Evolutionary conservation across 176 grass and related monocot species (phyloP), one percentile per base, ranked within the genome.

Genomic region (Olyra latifolia): DNA sequence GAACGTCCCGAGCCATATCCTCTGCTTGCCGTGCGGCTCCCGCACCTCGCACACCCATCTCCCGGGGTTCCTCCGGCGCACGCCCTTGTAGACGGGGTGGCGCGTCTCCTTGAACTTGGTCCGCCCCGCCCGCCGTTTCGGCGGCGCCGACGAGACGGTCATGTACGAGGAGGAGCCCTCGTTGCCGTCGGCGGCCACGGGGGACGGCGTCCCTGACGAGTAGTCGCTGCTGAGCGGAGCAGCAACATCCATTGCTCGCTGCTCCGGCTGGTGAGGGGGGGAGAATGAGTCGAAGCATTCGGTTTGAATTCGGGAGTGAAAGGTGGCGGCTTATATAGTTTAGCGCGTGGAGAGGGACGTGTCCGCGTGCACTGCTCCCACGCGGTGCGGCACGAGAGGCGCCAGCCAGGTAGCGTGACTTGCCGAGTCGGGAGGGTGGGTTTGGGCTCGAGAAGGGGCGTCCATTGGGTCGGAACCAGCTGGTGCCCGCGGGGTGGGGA

Each of bases 41-140:
- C 91, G 87, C 82, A 97, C 94, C 88, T 97, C 94, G 85, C 95
- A 98, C n/a, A 98, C 92, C 95, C 95, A 98, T 75, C 90, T 12
- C 8, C 93, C 88, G n/a, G 88, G 78, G 77, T 94, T 94, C 50
- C 95, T 80, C 13, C 56, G 77, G 16, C 95, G 89, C 40, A 98
- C 95, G 50, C 95, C 95, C 88, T 92, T 94, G 95, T 83, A 98
- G 20, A 94, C 82, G 8, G 95, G 92, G 83, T 98, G 95, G 38
- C 95, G 90, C 42, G 92, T 98, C 88, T 98, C 95, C 32, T 89
- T 87, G 80, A 98, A 98, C 90, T 98, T 98, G 80, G 95, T 98
- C 61, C 95, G 61, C 3, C 95, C 95, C 5, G 95, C 95, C 0
- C 85, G 85, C 10, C 92, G 71, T 88, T 98, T 98, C 10, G 95